Percentiles rank a stretch among this genome's conserved stretches.
These are phyloP conservation scores for Fagus crenata DNA, from an alignment of 306 rosid genomes.

Conservation along the genomic window DNA sequence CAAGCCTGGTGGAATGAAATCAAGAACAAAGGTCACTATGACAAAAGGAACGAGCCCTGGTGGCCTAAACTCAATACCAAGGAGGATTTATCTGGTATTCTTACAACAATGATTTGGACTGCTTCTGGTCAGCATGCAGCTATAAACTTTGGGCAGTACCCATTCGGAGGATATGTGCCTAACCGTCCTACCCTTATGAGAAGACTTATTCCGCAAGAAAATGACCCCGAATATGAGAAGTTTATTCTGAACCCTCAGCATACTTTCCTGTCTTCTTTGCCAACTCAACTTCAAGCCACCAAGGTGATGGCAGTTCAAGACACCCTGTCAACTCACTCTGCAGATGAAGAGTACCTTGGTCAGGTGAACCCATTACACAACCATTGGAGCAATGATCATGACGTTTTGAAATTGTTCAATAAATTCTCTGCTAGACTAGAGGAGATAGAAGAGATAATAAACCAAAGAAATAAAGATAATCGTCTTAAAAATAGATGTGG, in stretches of 20 bases:
- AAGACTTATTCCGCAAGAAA: conserved; percentile 76
- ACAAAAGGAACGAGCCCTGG: conserved; percentile 84
- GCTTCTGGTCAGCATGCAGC: conserved; percentile 98
- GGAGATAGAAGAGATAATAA: conserved; percentile 77
- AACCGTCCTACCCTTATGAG: conserved; percentile 90
- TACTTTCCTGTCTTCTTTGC: conserved; percentile 72
- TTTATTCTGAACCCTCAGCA: conserved; percentile 71
- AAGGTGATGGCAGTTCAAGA: conserved; percentile 99
- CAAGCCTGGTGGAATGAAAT: conserved; percentile 94
- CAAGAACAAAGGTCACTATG: conserved; percentile 74
- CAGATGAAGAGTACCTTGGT: conserved; percentile 98
- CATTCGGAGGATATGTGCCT: conserved; percentile 93
- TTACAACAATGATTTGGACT: conserved; percentile 78
- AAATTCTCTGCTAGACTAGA: conserved; percentile 61
- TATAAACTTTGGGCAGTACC: conserved; percentile 93
- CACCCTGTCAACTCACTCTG: conserved; percentile 83
- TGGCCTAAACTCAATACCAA: conserved; percentile 81
- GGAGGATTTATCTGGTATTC: conserved; percentile 68
- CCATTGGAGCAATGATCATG: conserved; percentile 69
- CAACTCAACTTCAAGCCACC: conserved; percentile 96
- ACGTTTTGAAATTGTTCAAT: conserved; percentile 43
- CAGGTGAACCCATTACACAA: conserved; percentile 53
- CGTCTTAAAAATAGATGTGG: conserved; percentile 74
- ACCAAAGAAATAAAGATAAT: conserved; percentile 58
- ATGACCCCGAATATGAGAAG: conserved; percentile 54